These are phyloP conservation scores for Massariosphaeria phaeospora DNA, from an alignment of 495 filamentous ascomycete species.

Conservation along the genomic window DNA sequence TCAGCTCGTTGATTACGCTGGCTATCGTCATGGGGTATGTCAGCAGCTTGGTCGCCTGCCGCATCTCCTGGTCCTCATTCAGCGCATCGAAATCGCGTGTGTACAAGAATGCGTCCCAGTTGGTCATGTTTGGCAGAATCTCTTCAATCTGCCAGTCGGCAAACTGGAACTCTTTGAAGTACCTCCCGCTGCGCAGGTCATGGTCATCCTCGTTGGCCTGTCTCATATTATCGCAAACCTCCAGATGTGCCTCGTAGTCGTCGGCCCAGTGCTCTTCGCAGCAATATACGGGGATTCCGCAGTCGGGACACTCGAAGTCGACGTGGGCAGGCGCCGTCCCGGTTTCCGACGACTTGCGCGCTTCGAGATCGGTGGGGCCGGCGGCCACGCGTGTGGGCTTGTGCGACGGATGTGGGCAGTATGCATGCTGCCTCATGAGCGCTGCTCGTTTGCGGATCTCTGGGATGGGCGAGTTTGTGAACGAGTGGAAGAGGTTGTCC, in stretches of 20 bases:
- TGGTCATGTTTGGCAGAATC: slow-evolving; percentile 90
- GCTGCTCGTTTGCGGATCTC: slow-evolving; percentile 79
- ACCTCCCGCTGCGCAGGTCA: slow-evolving; percentile 80
- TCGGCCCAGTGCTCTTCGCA: slow-evolving; percentile 90
- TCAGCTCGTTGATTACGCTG: slow-evolving; percentile 87
- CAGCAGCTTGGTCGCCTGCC: slow-evolving; percentile 85
- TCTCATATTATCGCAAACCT: slow-evolving; percentile 84
- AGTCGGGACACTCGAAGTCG: slow-evolving; percentile 92
- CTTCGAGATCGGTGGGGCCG: slow-evolving; percentile 58
- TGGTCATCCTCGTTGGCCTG: slow-evolving; percentile 98
- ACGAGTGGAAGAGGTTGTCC: slow-evolving; percentile 89
- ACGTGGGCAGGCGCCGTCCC: slow-evolving; percentile 68
- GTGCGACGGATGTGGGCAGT: slow-evolving; percentile 86
- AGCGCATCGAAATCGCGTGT: slow-evolving; percentile 83
- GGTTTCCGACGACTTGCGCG: slow-evolving; percentile 47
- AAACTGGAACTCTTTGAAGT: slow-evolving; percentile 92
- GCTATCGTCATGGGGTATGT: slow-evolving; percentile 91
- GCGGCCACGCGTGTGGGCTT: slow-evolving; percentile 57
- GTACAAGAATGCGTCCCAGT: slow-evolving; percentile 96
- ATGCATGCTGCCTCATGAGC: slow-evolving; percentile 83
- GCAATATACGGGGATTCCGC: slow-evolving; percentile 89
- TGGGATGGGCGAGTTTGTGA: slow-evolving; percentile 78
- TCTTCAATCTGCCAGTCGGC: slow-evolving; percentile 85
- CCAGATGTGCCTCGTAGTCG: slow-evolving; percentile 85
- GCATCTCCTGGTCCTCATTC: slow-evolving; percentile 76